Percentiles rank a stretch among this genome's conserved stretches.
These are phyloP conservation scores for Emydomyces testavorans DNA, from an alignment of 2,329 filamentous ascomycete species.

Conservation along the genomic window DNA sequence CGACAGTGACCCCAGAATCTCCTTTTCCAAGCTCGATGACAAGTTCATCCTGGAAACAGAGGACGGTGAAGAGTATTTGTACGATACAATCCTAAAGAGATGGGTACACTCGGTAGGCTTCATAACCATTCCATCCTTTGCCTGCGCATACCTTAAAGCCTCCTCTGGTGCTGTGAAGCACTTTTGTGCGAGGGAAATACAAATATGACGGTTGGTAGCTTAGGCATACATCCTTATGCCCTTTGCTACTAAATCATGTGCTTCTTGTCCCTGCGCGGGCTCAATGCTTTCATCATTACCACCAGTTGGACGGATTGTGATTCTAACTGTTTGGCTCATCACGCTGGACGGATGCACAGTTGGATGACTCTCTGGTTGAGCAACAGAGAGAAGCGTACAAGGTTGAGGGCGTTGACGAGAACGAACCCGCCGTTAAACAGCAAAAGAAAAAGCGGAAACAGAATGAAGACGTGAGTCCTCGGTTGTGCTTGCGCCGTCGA, in stretches of 20 bases:
- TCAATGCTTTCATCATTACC: constrained; percentile 5
- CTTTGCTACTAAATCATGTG: not conserved
- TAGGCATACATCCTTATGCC: not conserved
- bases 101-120: constrained; percentile 58
- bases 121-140: constrained; percentile 13
- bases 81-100: constrained; percentile 55
- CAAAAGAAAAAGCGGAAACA: constrained; percentile 45
- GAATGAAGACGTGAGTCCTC: constrained; percentile 39
- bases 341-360: constrained; percentile 31
- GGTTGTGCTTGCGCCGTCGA: not conserved
- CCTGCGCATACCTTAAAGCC: not conserved
- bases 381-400: constrained; percentile 52
- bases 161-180: not conserved
- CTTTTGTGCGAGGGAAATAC: not conserved
- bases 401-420: constrained; percentile 48
- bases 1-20: constrained; percentile 67
- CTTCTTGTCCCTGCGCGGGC: not conserved
- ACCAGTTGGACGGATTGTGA: constrained; percentile 17
- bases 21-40: constrained; percentile 69
- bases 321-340: constrained; percentile 27
- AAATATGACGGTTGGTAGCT: not conserved
- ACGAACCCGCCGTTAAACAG: constrained; percentile 38
- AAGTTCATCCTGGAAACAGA: constrained; percentile 78
- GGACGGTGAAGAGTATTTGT: constrained; percentile 76
- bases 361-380: constrained; percentile 49